phyloP scores from a whole-genome alignment of 192 early-diverging fungal species.

The Backusella macrospora region DNA sequence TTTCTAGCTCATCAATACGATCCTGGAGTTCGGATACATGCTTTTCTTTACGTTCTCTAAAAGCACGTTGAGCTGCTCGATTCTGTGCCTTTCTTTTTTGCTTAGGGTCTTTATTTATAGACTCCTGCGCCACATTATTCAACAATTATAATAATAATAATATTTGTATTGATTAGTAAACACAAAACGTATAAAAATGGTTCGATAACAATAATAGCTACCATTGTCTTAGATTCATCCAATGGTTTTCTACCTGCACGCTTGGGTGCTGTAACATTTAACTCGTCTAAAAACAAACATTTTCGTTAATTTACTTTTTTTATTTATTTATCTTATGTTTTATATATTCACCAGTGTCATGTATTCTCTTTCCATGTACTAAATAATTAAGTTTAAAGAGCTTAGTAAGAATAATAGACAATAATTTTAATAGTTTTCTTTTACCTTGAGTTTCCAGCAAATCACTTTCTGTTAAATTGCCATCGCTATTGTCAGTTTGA shows the following conservation, averaged over 20 bases:
- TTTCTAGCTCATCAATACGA: slow-evolving; percentile 71
- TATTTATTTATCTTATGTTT: not conserved
- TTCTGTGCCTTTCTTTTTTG: slow-evolving; percentile 46
- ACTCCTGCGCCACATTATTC: not conserved
- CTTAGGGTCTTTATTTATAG: slow-evolving; percentile 33
- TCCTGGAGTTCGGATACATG: slow-evolving; percentile 84
- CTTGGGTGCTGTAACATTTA: slow-evolving; percentile 16
- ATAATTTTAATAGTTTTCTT: not conserved
- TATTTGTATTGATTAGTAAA: not conserved
- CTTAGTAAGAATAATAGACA: not conserved
- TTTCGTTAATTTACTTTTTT: not conserved
- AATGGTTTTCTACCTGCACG: slow-evolving; percentile 38
- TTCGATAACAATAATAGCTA: slow-evolving; percentile 9
- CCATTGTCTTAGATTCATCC: slow-evolving; percentile 28
- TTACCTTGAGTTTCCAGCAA: not conserved
- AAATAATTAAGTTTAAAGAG: not conserved
- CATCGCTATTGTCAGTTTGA: not conserved
- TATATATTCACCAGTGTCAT: not conserved
- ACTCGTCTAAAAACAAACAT: not conserved
- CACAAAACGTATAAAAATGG: not conserved
- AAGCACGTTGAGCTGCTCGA: slow-evolving; percentile 41
- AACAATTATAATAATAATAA: not conserved
- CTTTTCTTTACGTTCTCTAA: slow-evolving; percentile 79
- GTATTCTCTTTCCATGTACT: not conserved
- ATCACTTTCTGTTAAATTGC: not conserved